Evolutionary conservation across 1,284 basidiomycete genomes (phyloP).

Genomic region (Boletellus deceptivus): DNA sequence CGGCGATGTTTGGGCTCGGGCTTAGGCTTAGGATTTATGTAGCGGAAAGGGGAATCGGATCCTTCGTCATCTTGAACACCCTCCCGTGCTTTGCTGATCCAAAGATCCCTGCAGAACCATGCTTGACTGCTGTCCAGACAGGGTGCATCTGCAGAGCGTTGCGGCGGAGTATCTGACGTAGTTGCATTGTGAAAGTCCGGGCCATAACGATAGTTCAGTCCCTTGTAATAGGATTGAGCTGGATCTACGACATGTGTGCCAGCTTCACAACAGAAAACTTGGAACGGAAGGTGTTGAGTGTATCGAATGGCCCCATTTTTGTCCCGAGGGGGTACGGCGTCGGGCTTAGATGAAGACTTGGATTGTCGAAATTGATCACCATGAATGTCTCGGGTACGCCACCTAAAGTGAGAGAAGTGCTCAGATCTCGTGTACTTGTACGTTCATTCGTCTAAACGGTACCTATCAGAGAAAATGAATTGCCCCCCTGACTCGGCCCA

Average conservation of each 20-base stretch:
- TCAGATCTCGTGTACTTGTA: background rate
- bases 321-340: conserved; percentile 88
- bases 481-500: conserved; percentile 96
- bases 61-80: conserved; percentile 58
- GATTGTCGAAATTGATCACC: conserved; percentile 96
- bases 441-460: conserved; percentile 17
- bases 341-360: conserved; percentile 87
- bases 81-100: conserved; percentile 79
- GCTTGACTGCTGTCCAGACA: conserved; percentile 94
- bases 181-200: conserved; percentile 75
- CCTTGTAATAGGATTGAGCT: conserved; percentile 87
- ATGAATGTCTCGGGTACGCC: conserved; percentile 93
- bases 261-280: conserved; percentile 95
- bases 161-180: conserved; percentile 53
- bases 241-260: conserved; percentile 95
- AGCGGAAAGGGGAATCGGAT: conserved; percentile 34
- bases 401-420: conserved; percentile 45
- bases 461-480: conserved; percentile 96
- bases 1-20: conserved; percentile 32
- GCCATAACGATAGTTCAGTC: conserved; percentile 80
- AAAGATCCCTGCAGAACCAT: conserved; percentile 94
- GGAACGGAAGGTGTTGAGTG: conserved; percentile 88
- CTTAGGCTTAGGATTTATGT: conserved; percentile 34
- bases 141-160: conserved; percentile 71
- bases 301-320: conserved; percentile 77